These are phyloP conservation scores for Cystoisospora suis DNA, from an alignment of 169 alveolate genomes.

Conservation along the genomic window DNA sequence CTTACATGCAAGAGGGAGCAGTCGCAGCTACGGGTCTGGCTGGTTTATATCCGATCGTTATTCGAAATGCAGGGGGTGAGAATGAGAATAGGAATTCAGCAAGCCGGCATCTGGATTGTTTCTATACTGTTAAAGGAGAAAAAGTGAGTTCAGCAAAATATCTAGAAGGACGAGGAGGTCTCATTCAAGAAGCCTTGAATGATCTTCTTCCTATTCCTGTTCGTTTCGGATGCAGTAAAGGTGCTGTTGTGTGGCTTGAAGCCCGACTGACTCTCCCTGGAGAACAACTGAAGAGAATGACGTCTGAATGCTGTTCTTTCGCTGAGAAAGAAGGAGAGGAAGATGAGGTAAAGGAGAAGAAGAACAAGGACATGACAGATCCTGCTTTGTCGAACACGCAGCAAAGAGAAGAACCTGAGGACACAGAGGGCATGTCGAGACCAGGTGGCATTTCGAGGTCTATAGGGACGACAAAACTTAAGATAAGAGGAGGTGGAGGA, in stretches of 20 bases:
- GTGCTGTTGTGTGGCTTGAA: constrained; percentile 12
- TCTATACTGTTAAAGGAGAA: no score
- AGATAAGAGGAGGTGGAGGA: background rate
- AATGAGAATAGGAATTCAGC: no score
- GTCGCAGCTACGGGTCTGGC: constrained; percentile 24
- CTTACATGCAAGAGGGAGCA: background rate
- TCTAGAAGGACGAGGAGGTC: no score
- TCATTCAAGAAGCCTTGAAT: no score
- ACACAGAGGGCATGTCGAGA: no score
- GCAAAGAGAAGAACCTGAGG: background rate
- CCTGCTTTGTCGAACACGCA: background rate
- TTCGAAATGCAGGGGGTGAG: no score
- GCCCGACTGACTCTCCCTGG: background rate
- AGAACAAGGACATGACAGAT: background rate
- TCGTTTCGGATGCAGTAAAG: background rate
- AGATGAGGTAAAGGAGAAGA: background rate
- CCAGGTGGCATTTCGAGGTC: no score
- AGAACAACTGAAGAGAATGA: background rate
- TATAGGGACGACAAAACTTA: background rate
- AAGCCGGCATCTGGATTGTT: no score
- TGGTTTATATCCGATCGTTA: no score
- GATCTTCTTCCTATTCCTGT: background rate
- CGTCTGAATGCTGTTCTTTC: background rate
- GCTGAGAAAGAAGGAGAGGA: background rate
- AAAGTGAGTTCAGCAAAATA: no score